Evolutionary conservation across 495 filamentous ascomycete species (phyloP).

Genomic region (Parathielavia appendiculata): DNA sequence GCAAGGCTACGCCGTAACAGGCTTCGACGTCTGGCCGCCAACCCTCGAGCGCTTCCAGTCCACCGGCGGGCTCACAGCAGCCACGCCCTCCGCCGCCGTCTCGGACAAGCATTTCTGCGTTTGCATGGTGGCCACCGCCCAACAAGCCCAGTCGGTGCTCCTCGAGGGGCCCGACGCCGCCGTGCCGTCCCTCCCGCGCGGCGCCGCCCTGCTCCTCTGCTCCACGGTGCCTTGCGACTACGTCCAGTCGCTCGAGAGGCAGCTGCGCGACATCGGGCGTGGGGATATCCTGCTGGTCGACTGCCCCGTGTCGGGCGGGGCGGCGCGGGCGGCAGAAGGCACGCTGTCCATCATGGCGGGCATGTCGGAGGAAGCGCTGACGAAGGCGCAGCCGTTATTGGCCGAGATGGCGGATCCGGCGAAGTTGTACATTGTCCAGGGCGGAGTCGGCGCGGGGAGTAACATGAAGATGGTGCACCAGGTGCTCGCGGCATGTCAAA

Average conservation of each 20-base stretch:
- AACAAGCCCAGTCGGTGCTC: slow-evolving; percentile 61
- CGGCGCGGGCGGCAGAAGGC: slow-evolving; percentile 64
- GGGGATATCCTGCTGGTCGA: slow-evolving; percentile 67
- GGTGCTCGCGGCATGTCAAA: slow-evolving; percentile 71
- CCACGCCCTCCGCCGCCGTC: slow-evolving; percentile 60
- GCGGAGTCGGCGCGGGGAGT: slow-evolving; percentile 70
- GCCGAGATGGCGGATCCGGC: slow-evolving; percentile 53
- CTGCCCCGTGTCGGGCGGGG: slow-evolving; percentile 73
- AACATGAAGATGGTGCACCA: slow-evolving; percentile 89
- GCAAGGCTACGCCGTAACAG: slow-evolving; percentile 61
- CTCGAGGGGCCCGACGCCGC: slow-evolving; percentile 58
- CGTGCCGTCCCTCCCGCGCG: slow-evolving; percentile 48
- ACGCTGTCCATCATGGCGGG: slow-evolving; percentile 79
- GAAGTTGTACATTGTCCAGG: slow-evolving; percentile 68
- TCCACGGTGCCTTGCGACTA: slow-evolving; percentile 70
- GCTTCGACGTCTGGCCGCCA: slow-evolving; percentile 71
- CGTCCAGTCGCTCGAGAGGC: slow-evolving; percentile 52
- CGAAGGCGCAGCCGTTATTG: slow-evolving; percentile 55
- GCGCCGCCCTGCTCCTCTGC: slow-evolving; percentile 62
- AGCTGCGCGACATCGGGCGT: slow-evolving; percentile 51
- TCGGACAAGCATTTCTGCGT: slow-evolving; percentile 57
- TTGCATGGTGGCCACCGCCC: slow-evolving; percentile 74
- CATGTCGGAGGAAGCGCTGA: slow-evolving; percentile 52
- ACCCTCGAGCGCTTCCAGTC: slow-evolving; percentile 63
- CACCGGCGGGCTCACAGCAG: slow-evolving; percentile 58